Evolutionary conservation across 2,329 filamentous ascomycete species (phyloP).

Genomic region (Scytalidium lignicola): DNA sequence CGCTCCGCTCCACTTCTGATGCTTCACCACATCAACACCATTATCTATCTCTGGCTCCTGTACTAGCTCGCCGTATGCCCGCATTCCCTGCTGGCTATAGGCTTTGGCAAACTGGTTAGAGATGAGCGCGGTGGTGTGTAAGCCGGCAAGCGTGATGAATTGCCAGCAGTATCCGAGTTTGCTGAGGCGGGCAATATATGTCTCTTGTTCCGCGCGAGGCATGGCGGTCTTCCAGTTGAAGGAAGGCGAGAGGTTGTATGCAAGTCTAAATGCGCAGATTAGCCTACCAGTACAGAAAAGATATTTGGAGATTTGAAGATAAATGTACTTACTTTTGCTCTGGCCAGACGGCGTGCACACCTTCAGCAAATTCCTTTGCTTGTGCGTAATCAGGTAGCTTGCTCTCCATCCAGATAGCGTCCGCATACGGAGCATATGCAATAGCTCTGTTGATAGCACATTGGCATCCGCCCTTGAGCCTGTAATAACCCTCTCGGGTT

Average conservation of each 20-base stretch:
- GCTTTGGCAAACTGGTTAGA: slow-evolving; percentile 82
- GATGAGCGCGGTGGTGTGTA: slow-evolving; percentile 94
- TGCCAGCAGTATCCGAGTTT: slow-evolving; percentile 97
- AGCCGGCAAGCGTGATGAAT: slow-evolving; percentile 97
- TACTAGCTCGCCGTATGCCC: slow-evolving; percentile 92
- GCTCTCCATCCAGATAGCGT: slow-evolving; percentile 99
- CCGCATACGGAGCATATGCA: slow-evolving; percentile 87
- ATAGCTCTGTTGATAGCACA: slow-evolving; percentile 87
- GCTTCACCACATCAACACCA: slow-evolving; percentile 90
- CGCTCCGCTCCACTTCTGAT: slow-evolving; percentile 98
- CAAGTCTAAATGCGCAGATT: slow-evolving; percentile 53
- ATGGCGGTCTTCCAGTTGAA: slow-evolving; percentile 99
- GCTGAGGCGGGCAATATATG: slow-evolving; percentile 88
- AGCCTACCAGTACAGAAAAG: no score
- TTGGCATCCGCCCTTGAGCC: slow-evolving; percentile 84
- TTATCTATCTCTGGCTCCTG: slow-evolving; percentile 95
- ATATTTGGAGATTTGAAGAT: no score
- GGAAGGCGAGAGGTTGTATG: slow-evolving; percentile 96
- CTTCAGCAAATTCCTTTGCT: slow-evolving; percentile 46
- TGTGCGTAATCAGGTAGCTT: slow-evolving; percentile 76
- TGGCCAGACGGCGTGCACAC: slow-evolving; percentile 68
- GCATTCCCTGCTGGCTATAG: slow-evolving; percentile 80
- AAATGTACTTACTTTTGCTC: slow-evolving; percentile 90
- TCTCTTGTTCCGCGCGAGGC: slow-evolving; percentile 87
- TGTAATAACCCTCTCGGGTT: slow-evolving; percentile 92